phyloP scores from a whole-genome alignment of 202 grass and related monocot genomes.

The Panicum hallii region DNA sequence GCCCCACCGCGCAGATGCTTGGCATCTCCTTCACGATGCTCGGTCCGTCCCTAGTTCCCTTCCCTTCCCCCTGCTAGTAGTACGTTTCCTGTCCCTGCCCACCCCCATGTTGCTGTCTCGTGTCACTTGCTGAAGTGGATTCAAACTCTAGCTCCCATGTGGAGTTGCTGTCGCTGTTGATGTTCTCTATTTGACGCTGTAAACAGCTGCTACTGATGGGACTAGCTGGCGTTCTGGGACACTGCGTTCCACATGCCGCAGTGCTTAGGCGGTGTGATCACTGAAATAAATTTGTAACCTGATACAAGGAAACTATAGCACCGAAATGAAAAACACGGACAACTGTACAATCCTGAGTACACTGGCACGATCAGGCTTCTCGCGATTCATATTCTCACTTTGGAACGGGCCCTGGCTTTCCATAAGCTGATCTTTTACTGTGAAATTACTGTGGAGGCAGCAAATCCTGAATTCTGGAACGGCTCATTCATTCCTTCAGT shows the following conservation, averaged over 20 bases:
- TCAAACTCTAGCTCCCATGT: background rate
- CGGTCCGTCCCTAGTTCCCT: constrained; percentile 31
- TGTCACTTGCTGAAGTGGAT: background rate
- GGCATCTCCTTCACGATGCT: constrained; percentile 87
- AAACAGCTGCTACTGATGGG: background rate
- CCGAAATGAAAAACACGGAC: background rate
- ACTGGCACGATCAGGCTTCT: background rate
- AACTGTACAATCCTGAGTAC: background rate
- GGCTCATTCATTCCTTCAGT: background rate
- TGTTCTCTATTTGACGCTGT: background rate
- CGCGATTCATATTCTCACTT: background rate
- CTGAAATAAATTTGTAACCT: background rate
- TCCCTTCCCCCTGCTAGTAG: background rate
- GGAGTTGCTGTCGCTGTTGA: background rate
- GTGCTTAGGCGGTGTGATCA: background rate
- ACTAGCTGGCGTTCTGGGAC: background rate
- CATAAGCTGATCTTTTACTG: background rate
- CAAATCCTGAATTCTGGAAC: background rate
- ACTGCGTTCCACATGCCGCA: too few relatives aligned
- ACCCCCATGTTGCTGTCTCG: background rate
- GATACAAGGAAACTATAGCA: background rate
- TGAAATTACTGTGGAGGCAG: background rate
- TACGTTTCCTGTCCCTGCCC: background rate
- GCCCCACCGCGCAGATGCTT: constrained; percentile 59
- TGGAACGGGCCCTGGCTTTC: background rate